Evolutionary conservation across 2,329 filamentous ascomycete genomes (phyloP).

Genomic region (Piedraia hortae): DNA sequence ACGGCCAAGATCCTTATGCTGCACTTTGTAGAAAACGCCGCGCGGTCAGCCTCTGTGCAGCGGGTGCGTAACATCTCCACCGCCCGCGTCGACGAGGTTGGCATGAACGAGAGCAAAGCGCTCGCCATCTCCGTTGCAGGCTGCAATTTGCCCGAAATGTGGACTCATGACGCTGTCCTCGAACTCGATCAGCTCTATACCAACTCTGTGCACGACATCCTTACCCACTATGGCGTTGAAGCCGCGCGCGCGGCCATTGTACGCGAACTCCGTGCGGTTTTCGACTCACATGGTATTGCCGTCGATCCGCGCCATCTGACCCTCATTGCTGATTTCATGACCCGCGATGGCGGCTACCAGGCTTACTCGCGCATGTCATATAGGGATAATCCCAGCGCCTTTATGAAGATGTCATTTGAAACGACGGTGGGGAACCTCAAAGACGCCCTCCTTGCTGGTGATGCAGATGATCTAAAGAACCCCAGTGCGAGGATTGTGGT

Average conservation of each 20-base stretch:
- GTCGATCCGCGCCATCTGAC: conserved; percentile 85
- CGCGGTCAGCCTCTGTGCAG: conserved; percentile 57
- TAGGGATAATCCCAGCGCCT: conserved; percentile 58
- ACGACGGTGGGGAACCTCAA: conserved; percentile 83
- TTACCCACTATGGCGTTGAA: conserved; percentile 73
- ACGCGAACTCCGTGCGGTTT: conserved; percentile 59
- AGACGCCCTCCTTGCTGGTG: conserved; percentile 70
- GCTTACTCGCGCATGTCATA: conserved; percentile 84
- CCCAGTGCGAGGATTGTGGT: conserved; percentile 75
- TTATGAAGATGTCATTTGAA: conserved; percentile 99
- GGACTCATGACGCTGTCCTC: conserved; percentile 60
- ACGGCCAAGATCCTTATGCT: conserved; percentile 85
- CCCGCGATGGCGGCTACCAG: conserved; percentile 64
- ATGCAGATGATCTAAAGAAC: conserved; percentile 65
- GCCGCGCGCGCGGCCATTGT: conserved; percentile 73
- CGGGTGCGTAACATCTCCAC: conserved; percentile 51
- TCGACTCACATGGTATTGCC: conserved; percentile 68
- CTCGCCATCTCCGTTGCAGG: conserved; percentile 44
- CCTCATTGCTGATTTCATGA: conserved; percentile 94
- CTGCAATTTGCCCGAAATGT: conserved; percentile 63
- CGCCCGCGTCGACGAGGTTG: conserved; percentile 38
- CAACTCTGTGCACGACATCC: conserved; percentile 73
- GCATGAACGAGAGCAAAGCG: conserved; percentile 23
- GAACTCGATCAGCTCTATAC: conserved; percentile 67
- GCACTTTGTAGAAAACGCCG: conserved; percentile 58